phyloP scores from a whole-genome alignment of 2,329 filamentous ascomycete species.

The Trichoderma citrinoviride region DNA sequence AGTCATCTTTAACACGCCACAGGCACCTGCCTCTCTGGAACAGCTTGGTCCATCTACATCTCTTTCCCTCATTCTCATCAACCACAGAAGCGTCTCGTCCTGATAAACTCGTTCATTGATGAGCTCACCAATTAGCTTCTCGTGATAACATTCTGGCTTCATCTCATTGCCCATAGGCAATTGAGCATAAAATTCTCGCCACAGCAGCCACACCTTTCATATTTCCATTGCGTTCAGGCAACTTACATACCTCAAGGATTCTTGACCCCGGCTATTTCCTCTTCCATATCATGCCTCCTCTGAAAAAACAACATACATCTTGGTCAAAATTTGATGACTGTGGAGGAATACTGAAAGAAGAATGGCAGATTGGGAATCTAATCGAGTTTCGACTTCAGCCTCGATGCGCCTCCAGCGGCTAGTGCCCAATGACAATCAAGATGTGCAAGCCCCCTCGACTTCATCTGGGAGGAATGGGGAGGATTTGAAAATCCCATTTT shows the following conservation, averaged over 20 bases:
- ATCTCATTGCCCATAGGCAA: background rate
- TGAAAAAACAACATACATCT: background rate
- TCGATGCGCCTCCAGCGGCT: background rate
- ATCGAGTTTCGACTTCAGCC: background rate
- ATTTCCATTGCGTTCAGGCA: background rate
- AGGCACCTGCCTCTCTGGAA: no score
- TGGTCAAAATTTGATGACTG: background rate
- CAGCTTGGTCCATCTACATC: background rate
- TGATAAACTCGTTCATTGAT: background rate
- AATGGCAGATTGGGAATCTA: background rate
- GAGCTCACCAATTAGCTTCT: background rate
- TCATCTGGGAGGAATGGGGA: background rate
- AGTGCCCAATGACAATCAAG: background rate
- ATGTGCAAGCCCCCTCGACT: background rate
- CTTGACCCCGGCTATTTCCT: background rate
- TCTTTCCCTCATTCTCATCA: background rate
- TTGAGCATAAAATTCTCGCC: background rate
- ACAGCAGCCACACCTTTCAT: background rate
- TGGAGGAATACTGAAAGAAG: background rate
- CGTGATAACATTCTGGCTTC: background rate
- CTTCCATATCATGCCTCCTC: background rate
- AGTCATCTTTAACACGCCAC: no score
- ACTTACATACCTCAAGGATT: background rate
- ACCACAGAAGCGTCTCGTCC: background rate
- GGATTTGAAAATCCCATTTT: background rate